Conservation (phyloP, 306 rosid genomes). For the Acacia confusa region DNA sequence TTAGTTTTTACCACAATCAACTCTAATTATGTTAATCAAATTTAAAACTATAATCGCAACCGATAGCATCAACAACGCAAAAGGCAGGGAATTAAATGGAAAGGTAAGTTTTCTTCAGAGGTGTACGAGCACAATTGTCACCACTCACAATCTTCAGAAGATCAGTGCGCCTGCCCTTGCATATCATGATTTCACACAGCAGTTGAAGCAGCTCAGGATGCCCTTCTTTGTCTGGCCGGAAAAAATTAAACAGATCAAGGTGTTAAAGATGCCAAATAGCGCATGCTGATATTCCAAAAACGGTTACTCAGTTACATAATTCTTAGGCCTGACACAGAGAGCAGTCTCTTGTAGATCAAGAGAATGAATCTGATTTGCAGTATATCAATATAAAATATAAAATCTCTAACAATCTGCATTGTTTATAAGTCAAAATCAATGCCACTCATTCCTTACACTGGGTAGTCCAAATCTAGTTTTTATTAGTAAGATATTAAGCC, state of each 20-base stretch:
- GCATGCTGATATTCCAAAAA: neutral
- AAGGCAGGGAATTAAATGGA: neutral
- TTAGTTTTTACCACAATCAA: constrained; percentile 11
- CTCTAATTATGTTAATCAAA: neutral
- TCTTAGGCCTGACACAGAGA: neutral
- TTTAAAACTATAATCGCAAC: neutral
- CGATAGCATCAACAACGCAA: neutral
- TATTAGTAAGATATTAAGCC: neutral
- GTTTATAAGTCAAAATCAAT: neutral
- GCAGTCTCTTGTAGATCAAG: constrained; percentile 26
- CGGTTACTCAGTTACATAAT: neutral
- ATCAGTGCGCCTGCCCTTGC: constrained; percentile 7
- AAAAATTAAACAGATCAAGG: neutral
- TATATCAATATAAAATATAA: neutral
- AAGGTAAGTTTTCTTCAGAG: neutral
- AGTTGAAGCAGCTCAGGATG: constrained; percentile 86
- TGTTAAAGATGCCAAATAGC: neutral
- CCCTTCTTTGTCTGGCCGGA: constrained; percentile 63
- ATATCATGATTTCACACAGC: constrained; percentile 69
- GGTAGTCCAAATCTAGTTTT: neutral
- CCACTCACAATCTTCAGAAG: constrained; percentile 31
- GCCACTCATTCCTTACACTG: neutral
- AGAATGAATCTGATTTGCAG: constrained; percentile 22
- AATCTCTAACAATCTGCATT: neutral
- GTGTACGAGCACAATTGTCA: constrained; percentile 18